These are phyloP conservation scores for Epichloe elymi DNA, from an alignment of 2,329 filamentous ascomycete genomes.

Conservation along the genomic window DNA sequence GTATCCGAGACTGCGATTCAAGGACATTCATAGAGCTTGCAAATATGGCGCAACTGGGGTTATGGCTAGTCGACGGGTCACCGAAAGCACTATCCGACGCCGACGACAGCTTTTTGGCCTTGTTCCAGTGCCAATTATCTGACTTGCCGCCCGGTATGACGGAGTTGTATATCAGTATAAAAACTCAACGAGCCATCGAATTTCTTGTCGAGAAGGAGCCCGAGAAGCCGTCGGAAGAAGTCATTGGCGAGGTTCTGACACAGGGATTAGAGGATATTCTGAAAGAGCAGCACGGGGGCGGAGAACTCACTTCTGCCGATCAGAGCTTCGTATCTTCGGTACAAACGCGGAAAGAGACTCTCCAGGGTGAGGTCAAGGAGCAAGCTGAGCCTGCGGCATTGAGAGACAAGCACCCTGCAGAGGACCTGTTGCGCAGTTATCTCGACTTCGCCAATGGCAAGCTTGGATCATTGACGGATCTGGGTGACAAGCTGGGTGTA, in stretches of 20 bases:
- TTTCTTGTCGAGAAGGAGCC: slow-evolving; percentile 36
- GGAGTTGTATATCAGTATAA: slow-evolving; percentile 33
- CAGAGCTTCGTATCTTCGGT: slow-evolving; percentile 21
- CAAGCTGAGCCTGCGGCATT: slow-evolving; percentile 15
- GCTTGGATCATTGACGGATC: slow-evolving; percentile 19
- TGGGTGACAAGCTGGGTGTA: slow-evolving; percentile 23
- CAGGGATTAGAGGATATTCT: slow-evolving; percentile 39
- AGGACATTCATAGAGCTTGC: slow-evolving; percentile 29
- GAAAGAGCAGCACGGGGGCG: slow-evolving; percentile 18
- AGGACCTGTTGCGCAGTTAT: slow-evolving; percentile 24
- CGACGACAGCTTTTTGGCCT: slow-evolving; percentile 31
- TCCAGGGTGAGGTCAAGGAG: slow-evolving; percentile 17
- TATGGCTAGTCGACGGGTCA: slow-evolving; percentile 25
- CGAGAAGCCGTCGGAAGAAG: slow-evolving; percentile 35
- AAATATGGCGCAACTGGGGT: slow-evolving; percentile 34
- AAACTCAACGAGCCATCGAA: slow-evolving; percentile 38
- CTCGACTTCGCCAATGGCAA: slow-evolving; percentile 20
- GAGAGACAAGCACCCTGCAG: slow-evolving; percentile 25
- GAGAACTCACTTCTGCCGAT: slow-evolving; percentile 22
- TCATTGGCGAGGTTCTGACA: slow-evolving; percentile 42
- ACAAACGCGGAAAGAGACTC: slow-evolving; percentile 19
- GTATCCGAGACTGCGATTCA: slow-evolving; percentile 19
- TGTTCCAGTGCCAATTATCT: slow-evolving; percentile 32
- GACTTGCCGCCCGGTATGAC: slow-evolving; percentile 28
- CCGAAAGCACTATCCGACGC: slow-evolving; percentile 27